Conservation (phyloP, 2,329 filamentous ascomycete genomes). For the Colletotrichum tropicale region DNA sequence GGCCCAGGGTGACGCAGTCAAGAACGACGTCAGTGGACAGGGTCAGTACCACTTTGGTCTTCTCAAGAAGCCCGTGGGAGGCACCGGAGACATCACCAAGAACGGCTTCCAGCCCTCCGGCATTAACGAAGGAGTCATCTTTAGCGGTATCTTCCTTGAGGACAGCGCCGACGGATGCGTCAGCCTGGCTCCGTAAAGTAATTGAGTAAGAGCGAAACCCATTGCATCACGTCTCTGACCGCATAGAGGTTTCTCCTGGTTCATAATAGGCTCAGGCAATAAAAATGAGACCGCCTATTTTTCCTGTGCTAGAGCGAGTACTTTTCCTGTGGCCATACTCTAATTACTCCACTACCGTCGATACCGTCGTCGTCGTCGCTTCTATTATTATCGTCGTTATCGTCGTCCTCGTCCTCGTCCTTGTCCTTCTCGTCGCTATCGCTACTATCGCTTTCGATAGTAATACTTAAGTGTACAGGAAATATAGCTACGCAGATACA, state of each 20-base stretch:
- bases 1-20: constrained; percentile 46
- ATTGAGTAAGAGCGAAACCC: not conserved
- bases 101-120: constrained; percentile 51
- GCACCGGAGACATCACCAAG: constrained; percentile 46
- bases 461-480: too few species aligned
- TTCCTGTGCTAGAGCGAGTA: too few species aligned
- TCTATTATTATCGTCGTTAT: too few species aligned
- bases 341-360: too few species aligned
- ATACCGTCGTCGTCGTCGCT: too few species aligned
- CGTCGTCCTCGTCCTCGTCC: too few species aligned
- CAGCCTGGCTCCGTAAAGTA: not conserved
- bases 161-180: constrained; percentile 39
- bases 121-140: constrained; percentile 58
- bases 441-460: too few species aligned
- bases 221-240: not conserved
- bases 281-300: not conserved
- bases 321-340: too few species aligned
- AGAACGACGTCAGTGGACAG: constrained; percentile 58
- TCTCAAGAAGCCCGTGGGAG: constrained; percentile 61
- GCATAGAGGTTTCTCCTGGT: not conserved
- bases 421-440: too few species aligned
- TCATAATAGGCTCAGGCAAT: not conserved
- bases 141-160: constrained; percentile 58
- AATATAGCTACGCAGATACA: too few species aligned
- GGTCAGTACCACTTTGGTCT: constrained; percentile 68